Conservation (phyloP, 2,329 filamentous ascomycete genomes). For the Neodidymelliopsis sp. region DNA sequence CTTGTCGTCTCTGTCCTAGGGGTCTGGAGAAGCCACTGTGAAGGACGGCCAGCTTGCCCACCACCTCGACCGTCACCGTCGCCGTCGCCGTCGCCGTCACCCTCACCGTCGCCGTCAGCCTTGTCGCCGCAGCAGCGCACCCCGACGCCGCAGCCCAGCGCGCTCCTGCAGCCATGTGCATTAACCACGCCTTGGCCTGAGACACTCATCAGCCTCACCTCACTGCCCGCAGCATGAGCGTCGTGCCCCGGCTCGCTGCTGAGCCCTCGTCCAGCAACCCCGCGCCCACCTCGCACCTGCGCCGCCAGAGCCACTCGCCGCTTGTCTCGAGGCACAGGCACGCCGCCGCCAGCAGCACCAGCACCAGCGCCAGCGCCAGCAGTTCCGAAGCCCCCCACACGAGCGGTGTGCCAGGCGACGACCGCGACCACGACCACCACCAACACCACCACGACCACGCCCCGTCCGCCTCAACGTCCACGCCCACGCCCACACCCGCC, state of each 20-base stretch:
- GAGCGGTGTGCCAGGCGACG: no score
- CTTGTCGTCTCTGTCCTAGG: not conserved
- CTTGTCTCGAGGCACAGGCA: no score
- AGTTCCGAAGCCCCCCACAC: not conserved
- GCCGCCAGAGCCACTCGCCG: no score
- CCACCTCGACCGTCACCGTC: no score
- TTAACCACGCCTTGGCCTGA: slow-evolving; percentile 38
- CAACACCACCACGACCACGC: not conserved
- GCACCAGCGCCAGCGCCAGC: not conserved
- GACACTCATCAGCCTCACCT: slow-evolving; percentile 31
- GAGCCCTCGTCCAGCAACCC: slow-evolving; percentile 14
- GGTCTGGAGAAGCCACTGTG: not conserved
- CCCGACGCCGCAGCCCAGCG: slow-evolving; percentile 20
- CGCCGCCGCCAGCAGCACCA: not conserved
- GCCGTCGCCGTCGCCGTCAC: no score
- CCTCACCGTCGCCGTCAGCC: no score
- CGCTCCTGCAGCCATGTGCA: slow-evolving; percentile 36
- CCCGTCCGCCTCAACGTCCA: slow-evolving; percentile 13
- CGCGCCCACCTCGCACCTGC: slow-evolving; percentile 24
- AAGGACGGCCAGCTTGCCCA: not conserved
- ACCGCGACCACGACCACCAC: no score
- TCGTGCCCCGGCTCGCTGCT: slow-evolving; percentile 26
- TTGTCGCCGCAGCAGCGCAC: slow-evolving; percentile 5
- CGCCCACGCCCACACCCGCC: slow-evolving; percentile 27
- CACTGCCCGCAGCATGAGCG: slow-evolving; percentile 34